Conservation (phyloP, 2,329 filamentous ascomycete genomes). For the Aureobasidium sp. region DNA sequence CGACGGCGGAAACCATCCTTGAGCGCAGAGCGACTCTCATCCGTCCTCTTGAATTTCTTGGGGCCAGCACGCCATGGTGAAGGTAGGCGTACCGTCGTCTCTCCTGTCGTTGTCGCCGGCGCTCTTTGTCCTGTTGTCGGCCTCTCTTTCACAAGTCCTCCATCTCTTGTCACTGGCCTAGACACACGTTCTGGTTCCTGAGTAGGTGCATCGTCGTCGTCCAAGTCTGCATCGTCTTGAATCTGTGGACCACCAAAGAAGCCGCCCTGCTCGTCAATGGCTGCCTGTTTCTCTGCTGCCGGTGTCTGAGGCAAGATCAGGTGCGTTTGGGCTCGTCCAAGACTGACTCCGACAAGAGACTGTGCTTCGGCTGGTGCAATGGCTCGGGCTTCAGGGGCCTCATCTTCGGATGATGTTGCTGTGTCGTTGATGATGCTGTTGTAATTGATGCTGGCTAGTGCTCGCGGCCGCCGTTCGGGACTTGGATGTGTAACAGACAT, state of each 20-base stretch:
- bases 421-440: constrained; percentile 31
- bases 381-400: constrained; percentile 26
- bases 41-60: constrained; percentile 30
- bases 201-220: constrained; percentile 15
- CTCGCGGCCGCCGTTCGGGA: constrained; percentile 22
- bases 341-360: constrained; percentile 51
- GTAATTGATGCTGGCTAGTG: constrained; percentile 36
- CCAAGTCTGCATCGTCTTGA: constrained; percentile 14
- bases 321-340: constrained; percentile 49
- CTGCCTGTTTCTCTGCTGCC: constrained; percentile 52
- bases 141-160: not conserved
- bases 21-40: constrained; percentile 32
- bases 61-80: constrained; percentile 40
- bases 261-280: constrained; percentile 42
- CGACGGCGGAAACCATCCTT: constrained; percentile 33
- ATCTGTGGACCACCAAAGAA: constrained; percentile 37
- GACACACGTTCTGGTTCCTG: constrained; percentile 4
- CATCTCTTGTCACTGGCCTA: constrained; percentile 1
- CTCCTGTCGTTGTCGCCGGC: not conserved
- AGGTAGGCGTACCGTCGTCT: constrained; percentile 27
- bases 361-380: constrained; percentile 33
- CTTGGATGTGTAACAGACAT: not conserved
- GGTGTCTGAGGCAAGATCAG: constrained; percentile 52
- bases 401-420: constrained; percentile 40
- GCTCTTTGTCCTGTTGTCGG: not conserved